A percentile compares a stretch with the other conserved stretches of the same genome.
phyloP scores from a whole-genome alignment of 768 basidiomycete genomes.

The Russula sp. region DNA sequence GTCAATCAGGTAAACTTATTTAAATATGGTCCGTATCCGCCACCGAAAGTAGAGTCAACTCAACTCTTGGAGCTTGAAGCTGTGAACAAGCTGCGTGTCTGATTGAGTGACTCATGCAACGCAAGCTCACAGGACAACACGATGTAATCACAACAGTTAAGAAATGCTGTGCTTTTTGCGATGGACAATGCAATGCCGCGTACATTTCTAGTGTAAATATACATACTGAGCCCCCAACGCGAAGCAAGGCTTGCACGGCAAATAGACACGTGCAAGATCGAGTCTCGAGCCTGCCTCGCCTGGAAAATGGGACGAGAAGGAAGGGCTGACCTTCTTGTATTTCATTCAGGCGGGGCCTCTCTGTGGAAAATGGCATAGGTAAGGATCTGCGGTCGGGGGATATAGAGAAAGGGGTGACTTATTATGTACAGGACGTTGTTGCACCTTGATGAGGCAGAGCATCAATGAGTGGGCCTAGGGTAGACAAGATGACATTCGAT shows the following conservation, averaged over 20 bases:
- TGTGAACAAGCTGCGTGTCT: background rate
- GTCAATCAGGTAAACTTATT: too few relatives aligned
- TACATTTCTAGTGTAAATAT: slow-evolving; percentile 7
- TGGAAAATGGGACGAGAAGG: background rate
- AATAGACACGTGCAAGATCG: background rate
- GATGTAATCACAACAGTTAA: background rate
- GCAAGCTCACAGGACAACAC: background rate
- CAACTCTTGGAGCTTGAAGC: too few relatives aligned
- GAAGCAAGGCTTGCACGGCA: background rate
- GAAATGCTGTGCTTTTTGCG: background rate
- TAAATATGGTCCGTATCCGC: background rate
- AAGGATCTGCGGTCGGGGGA: background rate
- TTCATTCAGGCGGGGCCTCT: slow-evolving; percentile 19
- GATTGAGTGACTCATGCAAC: background rate
- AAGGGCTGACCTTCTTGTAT: background rate
- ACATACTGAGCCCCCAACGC: slow-evolving; percentile 1
- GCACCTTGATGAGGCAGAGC: slow-evolving; percentile 44
- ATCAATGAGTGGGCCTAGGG: slow-evolving; percentile 15
- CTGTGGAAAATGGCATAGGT: slow-evolving; percentile 15
- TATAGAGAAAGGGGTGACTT: slow-evolving; percentile 39
- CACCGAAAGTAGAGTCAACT: background rate
- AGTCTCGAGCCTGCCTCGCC: background rate
- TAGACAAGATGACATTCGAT: slow-evolving; percentile 7
- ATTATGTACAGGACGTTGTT: slow-evolving; percentile 97
- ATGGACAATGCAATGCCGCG: slow-evolving; percentile 3